These are phyloP conservation scores for Kwoniella sp. DNA, from an alignment of 768 basidiomycete species.

Conservation along the genomic window DNA sequence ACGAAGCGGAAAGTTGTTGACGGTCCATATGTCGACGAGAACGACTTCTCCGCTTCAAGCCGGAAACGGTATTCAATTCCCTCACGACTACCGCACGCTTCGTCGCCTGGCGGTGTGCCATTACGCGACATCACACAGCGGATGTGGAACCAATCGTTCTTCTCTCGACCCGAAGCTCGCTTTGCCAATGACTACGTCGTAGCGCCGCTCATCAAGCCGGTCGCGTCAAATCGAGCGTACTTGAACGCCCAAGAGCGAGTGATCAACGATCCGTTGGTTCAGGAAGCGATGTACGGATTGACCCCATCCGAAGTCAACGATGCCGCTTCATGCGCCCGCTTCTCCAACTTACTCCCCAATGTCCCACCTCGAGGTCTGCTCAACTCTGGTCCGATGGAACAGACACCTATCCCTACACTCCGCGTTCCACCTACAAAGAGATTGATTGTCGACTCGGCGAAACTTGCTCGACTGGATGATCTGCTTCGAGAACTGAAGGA, in stretches of 20 bases:
- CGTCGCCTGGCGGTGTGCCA: constrained; percentile 58
- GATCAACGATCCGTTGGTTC: constrained; percentile 71
- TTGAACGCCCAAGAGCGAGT: constrained; percentile 66
- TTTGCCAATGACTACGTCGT: constrained; percentile 85
- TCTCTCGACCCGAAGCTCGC: constrained; percentile 75
- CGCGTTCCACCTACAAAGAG: constrained; percentile 92
- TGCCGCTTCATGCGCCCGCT: constrained; percentile 60
- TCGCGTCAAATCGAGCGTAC: constrained; percentile 76
- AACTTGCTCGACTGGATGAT: constrained; percentile 83
- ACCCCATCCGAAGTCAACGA: constrained; percentile 69
- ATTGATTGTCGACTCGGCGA: constrained; percentile 93
- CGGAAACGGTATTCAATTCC: constrained; percentile 43
- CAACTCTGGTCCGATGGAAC: constrained; percentile 66
- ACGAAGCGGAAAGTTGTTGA: constrained; percentile 9
- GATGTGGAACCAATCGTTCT: constrained; percentile 73
- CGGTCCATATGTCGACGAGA: constrained; percentile 55
- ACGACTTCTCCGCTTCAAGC: constrained; percentile 60
- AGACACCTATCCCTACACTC: constrained; percentile 80
- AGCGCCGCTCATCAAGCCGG: constrained; percentile 76
- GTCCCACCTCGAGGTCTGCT: constrained; percentile 71
- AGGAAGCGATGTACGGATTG: constrained; percentile 80
- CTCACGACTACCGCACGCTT: constrained; percentile 54
- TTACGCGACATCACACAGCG: constrained; percentile 66
- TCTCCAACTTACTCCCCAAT: constrained; percentile 62
- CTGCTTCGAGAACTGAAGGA: constrained; percentile 90